Base-by-base conservation (phyloP, 2,329 filamentous ascomycete species). In the Ophiostoma novo-ulmi region DNA sequence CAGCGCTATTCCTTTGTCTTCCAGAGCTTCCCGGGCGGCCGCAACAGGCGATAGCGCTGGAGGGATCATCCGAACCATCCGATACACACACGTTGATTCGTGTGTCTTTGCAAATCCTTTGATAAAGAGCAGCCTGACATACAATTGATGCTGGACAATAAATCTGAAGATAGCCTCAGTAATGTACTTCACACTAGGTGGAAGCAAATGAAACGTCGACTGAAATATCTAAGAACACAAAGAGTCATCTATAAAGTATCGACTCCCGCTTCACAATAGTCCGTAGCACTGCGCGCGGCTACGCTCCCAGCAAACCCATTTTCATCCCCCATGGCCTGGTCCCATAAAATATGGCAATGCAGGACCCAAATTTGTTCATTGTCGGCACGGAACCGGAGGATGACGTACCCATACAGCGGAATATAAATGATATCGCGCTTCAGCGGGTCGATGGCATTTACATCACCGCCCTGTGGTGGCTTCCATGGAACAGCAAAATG, bases 271-370 rank as follows among this genome's bases (percentile, higher is more conserved):
- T n/a, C 31, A 38, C 73, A 74, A n/a, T 73, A 71, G 35, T 72
- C 67, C 7, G 67, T 64, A 0, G 73, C 73, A 8, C 55, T n/a
- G 11, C 63, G 48, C 5, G 70, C 73, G 4, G 55, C 61, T 3
- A 26, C 22, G 17, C 64, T 75, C 13, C 48, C 38, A 14, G 71
- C 71, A 1, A 75, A 70, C 3, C 73, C 74, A 26, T 67, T 8
- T n/a, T 71, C 75, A 76, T 76, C 39, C 75, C 75, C 75, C 39
- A 72, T 75, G 1, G 72, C 71, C 58, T 75, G 73, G 66, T 76
- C 74, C 74, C 74, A 75, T n/a, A 76, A 22, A 13, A 76, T 71
- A 22, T 75, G 75, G 69, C 74, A 76, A 66, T 76, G 75, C 36
- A 76, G 58, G 11, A 72, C 68, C 75, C 75, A 76, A 6, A 76